phyloP scores from a whole-genome alignment of 2,329 filamentous ascomycete genomes.

The Alternaria brassicicola region DNA sequence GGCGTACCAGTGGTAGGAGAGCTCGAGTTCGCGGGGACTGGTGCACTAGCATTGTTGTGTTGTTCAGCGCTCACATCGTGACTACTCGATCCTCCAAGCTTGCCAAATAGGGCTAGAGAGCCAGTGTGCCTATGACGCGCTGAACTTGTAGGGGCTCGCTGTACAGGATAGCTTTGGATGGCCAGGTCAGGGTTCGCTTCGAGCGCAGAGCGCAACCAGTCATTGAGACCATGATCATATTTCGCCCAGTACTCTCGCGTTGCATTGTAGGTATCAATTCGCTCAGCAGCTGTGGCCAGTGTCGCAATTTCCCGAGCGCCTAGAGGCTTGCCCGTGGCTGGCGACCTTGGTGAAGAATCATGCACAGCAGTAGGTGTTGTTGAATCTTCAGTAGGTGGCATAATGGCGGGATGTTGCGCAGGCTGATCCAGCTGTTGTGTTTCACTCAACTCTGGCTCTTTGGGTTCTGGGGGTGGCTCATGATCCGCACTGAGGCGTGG shows the following conservation, averaged over 20 bases:
- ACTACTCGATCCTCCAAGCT: conserved; percentile 34
- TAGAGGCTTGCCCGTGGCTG: conserved; percentile 50
- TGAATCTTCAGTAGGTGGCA: conserved; percentile 14
- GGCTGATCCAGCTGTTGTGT: conserved; percentile 12
- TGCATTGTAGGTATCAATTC: conserved; percentile 75
- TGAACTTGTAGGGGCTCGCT: conserved; percentile 35
- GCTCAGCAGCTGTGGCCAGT: conserved; percentile 68
- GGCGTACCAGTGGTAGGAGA: conserved; percentile 28
- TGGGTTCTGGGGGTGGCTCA: conserved; percentile 18
- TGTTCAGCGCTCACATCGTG: conserved; percentile 28
- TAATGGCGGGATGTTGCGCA: not conserved
- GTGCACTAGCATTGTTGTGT: conserved; percentile 29
- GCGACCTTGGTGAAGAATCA: conserved; percentile 28
- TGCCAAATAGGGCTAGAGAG: conserved; percentile 48
- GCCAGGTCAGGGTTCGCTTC: conserved; percentile 61
- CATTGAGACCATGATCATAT: conserved; percentile 75
- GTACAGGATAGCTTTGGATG: conserved; percentile 27
- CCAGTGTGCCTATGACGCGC: conserved; percentile 44
- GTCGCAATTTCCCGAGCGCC: conserved; percentile 78
- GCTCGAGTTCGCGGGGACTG: conserved; percentile 35
- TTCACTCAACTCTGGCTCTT: conserved; percentile 11
- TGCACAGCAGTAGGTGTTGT: conserved; percentile 19
- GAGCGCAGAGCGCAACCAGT: conserved; percentile 61
- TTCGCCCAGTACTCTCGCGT: conserved; percentile 72
- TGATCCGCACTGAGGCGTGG: conserved; percentile 39